phyloP scores from a whole-genome alignment of 2,329 filamentous ascomycete genomes.

The Colletotrichum godetiae region DNA sequence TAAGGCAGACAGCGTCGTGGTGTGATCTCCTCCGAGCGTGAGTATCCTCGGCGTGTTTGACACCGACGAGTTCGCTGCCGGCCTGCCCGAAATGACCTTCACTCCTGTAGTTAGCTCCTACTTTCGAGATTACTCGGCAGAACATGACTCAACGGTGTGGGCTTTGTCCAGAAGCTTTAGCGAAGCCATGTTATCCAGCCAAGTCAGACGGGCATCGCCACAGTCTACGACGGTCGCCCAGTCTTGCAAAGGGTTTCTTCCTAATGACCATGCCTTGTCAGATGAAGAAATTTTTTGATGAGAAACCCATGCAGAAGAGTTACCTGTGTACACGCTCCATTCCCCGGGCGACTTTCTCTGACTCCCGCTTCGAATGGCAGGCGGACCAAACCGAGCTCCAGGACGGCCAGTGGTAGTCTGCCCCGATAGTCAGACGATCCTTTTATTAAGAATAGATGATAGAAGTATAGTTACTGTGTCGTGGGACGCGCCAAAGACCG shows the following conservation, averaged over 20 bases:
- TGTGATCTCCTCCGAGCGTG: slow-evolving; percentile 74
- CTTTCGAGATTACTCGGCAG: background rate
- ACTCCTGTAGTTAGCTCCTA: slow-evolving; percentile 20
- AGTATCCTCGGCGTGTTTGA: slow-evolving; percentile 64
- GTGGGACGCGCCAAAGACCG: slow-evolving; percentile 43
- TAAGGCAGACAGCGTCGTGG: slow-evolving; percentile 71
- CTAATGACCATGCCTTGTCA: slow-evolving; percentile 27
- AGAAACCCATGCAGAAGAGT: background rate
- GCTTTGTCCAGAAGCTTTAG: slow-evolving; percentile 80
- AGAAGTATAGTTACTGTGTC: slow-evolving; percentile 40
- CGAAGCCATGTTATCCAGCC: slow-evolving; percentile 81
- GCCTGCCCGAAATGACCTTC: slow-evolving; percentile 46
- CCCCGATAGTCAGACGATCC: background rate
- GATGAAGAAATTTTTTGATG: too few relatives aligned
- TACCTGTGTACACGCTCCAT: slow-evolving; percentile 43
- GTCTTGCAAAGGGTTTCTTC: slow-evolving; percentile 32
- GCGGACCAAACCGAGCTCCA: slow-evolving; percentile 43
- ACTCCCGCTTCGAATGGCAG: slow-evolving; percentile 41
- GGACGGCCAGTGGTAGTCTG: slow-evolving; percentile 41
- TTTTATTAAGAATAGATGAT: background rate
- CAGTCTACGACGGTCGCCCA: slow-evolving; percentile 72
- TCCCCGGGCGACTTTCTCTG: slow-evolving; percentile 37
- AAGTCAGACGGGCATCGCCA: slow-evolving; percentile 81
- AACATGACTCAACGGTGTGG: slow-evolving; percentile 53
- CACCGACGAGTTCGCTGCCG: slow-evolving; percentile 54